Evolutionary conservation across 2,329 filamentous ascomycete species (phyloP).

Genomic region (Colletotrichum spaethianum): DNA sequence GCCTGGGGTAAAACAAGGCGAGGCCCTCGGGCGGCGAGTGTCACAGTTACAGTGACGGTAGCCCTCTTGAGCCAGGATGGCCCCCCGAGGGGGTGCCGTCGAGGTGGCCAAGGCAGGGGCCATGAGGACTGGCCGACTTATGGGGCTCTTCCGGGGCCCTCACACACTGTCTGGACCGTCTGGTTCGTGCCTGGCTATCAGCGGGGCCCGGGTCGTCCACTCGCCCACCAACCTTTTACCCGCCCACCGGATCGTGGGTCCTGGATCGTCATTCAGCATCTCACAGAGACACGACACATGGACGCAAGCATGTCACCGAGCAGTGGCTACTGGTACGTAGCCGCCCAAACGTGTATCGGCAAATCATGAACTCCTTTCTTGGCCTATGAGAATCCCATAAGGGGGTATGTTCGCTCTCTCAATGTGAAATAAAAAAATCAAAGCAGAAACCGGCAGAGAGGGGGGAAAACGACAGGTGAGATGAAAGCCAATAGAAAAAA

Average conservation of each 20-base stretch:
- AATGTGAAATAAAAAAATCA: background rate
- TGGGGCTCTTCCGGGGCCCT: background rate
- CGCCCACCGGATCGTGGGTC: conserved; percentile 3
- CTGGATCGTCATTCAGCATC: background rate
- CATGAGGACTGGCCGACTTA: background rate
- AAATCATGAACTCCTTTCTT: conserved; percentile 38
- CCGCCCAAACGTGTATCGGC: background rate
- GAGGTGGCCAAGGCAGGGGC: conserved; percentile 4
- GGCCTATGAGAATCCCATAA: conserved; percentile 30
- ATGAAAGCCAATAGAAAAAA: background rate
- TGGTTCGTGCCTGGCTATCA: conserved; percentile 30
- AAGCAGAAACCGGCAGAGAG: background rate
- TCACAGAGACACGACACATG: background rate
- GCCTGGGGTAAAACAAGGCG: background rate
- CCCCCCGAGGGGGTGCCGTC: background rate
- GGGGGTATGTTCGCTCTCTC: conserved; percentile 36
- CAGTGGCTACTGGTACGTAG: background rate
- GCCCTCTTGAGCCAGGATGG: background rate
- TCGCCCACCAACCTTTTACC: conserved; percentile 4
- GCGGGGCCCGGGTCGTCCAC: conserved; percentile 5
- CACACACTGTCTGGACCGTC: too few relatives aligned
- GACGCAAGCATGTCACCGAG: background rate
- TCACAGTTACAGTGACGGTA: background rate
- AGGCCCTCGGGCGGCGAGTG: background rate
- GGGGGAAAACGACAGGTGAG: background rate